Evolutionary conservation across 306 rosid genomes (phyloP).

Genomic region (Cicer yamashitae): DNA sequence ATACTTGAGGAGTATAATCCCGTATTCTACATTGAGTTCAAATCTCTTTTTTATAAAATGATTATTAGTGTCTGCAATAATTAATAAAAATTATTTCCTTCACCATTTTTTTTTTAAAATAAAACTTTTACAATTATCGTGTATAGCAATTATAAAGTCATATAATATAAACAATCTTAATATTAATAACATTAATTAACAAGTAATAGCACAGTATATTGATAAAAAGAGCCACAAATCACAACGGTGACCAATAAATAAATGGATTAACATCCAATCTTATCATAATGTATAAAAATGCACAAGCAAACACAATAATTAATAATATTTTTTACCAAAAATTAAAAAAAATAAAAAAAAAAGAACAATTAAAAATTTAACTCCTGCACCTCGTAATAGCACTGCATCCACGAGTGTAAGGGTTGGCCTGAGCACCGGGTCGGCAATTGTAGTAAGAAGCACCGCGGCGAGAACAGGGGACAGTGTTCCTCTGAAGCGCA

Average conservation of each 20-base stretch:
- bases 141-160: no score
- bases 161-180: neutral
- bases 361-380: conserved; percentile 35
- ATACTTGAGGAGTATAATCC: no score
- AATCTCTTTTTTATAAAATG: no score
- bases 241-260: conserved; percentile 28
- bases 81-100: no score
- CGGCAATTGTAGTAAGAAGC: conserved; percentile 90
- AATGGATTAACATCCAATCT: conserved; percentile 33
- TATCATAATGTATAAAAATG: conserved; percentile 54
- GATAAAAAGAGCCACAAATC: conserved; percentile 31
- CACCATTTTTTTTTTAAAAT: no score
- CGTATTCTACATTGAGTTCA: no score
- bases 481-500: conserved; percentile 91
- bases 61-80: no score
- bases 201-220: conserved; percentile 6
- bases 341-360: no score
- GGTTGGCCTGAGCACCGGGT: conserved; percentile 91
- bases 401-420: conserved; percentile 90
- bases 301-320: conserved; percentile 53
- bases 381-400: conserved; percentile 95
- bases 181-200: neutral
- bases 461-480: conserved; percentile 96
- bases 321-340: conserved; percentile 15
- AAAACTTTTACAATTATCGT: no score